phyloP scores from a whole-genome alignment of 2,329 filamentous ascomycete genomes.

The Arthrobotrys conoides region DNA sequence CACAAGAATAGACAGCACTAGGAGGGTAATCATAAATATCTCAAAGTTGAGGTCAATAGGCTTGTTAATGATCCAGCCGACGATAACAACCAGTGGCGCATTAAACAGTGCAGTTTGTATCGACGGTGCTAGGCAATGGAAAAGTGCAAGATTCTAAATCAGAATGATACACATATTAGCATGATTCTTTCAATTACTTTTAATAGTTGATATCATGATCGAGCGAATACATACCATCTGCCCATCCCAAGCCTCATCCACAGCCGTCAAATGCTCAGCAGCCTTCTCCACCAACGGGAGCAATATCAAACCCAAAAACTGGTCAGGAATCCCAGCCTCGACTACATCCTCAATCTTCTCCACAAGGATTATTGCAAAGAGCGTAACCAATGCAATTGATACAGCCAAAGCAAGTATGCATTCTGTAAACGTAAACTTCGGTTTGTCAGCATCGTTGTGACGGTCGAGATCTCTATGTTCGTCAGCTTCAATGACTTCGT shows the following conservation, averaged over 20 bases:
- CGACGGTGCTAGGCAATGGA: constrained; percentile 87
- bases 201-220: too few species aligned
- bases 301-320: constrained; percentile 80
- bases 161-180: background rate
- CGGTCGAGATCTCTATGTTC: constrained; percentile 77
- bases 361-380: constrained; percentile 82
- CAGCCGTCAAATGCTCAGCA: constrained; percentile 84
- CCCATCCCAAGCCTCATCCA: constrained; percentile 87
- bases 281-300: constrained; percentile 87
- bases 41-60: constrained; percentile 87
- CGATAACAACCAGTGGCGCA: constrained; percentile 83
- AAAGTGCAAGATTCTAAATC: constrained; percentile 83
- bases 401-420: constrained; percentile 76
- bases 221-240: constrained; percentile 67
- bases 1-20: constrained; percentile 86
- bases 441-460: constrained; percentile 73
- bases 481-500: constrained; percentile 79
- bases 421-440: constrained; percentile 82
- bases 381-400: constrained; percentile 77
- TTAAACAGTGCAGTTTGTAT: constrained; percentile 93
- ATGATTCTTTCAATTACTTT: background rate
- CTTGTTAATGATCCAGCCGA: constrained; percentile 82
- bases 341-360: constrained; percentile 78
- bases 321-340: constrained; percentile 71
- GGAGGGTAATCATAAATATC: constrained; percentile 84